Evolutionary conservation across 176 grass and related monocot genomes (phyloP).

Genomic region (Tillandsia leiboldiana): DNA sequence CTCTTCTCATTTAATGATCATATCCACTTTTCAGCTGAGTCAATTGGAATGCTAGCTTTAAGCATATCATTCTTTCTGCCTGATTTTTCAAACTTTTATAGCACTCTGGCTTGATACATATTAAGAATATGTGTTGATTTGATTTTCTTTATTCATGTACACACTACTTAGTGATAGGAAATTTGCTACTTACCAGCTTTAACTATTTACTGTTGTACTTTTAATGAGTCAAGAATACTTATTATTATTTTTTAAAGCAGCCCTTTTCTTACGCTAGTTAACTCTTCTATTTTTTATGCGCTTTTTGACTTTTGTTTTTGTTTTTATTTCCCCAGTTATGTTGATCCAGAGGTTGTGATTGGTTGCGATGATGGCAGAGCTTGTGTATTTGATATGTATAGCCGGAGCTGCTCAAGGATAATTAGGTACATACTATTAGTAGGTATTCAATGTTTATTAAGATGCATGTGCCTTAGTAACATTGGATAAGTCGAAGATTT

Average conservation of each 20-base stretch:
- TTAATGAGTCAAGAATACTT: not conserved
- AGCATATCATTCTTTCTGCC: too few species aligned
- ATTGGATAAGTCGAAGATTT: too few species aligned
- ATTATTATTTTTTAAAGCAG: not conserved
- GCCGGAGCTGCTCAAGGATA: constrained; percentile 75
- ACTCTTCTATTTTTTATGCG: too few species aligned
- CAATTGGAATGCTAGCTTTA: too few species aligned
- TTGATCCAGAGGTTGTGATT: constrained; percentile 81
- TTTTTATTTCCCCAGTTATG: constrained; percentile 48
- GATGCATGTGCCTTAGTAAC: too few species aligned
- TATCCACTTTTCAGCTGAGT: too few species aligned
- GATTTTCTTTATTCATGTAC: too few species aligned
- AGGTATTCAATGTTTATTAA: not conserved
- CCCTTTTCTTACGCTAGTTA: too few species aligned
- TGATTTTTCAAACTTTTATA: too few species aligned
- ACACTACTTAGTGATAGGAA: not conserved
- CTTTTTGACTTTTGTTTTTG: constrained; percentile 2
- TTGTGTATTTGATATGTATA: constrained; percentile 93
- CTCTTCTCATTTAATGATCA: too few species aligned
- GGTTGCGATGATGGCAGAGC: constrained; percentile 91
- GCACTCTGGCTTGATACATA: too few species aligned
- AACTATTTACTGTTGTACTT: not conserved
- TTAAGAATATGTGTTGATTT: too few species aligned
- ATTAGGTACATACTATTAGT: constrained; percentile 29
- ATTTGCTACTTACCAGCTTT: not conserved